Evolutionary conservation across 306 rosid genomes (phyloP).

Genomic region (Trifolium fragiferum): DNA sequence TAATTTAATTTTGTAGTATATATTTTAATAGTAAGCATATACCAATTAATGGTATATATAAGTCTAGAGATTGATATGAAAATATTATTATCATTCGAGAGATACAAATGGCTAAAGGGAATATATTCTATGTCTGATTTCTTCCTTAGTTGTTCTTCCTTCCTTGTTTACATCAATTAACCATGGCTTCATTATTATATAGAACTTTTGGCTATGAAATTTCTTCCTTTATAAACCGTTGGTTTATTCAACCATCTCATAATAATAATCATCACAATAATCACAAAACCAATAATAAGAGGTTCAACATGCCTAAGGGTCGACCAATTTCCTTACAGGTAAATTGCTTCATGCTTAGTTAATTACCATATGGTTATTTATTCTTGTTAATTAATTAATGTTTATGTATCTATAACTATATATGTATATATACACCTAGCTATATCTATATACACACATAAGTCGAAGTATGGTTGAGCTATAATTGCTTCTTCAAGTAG

Average conservation of each 20-base stretch:
- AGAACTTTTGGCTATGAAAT: constrained; percentile 59
- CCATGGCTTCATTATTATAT: constrained; percentile 63
- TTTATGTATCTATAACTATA: not conserved
- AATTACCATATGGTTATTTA: not conserved
- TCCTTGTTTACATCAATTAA: constrained; percentile 37
- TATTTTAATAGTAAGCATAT: constrained; percentile 19
- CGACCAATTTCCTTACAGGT: constrained; percentile 87
- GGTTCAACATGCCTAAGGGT: constrained; percentile 75
- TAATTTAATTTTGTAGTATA: not conserved
- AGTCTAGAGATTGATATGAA: constrained; percentile 43
- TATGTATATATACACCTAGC: too few species aligned
- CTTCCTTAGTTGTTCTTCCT: constrained; percentile 43
- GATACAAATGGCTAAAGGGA: constrained; percentile 54
- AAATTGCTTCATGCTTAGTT: constrained; percentile 26
- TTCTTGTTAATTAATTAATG: not conserved
- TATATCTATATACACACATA: not conserved
- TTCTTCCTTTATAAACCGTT: constrained; percentile 53
- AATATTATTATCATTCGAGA: constrained; percentile 43
- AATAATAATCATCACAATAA: not conserved
- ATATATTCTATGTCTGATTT: constrained; percentile 68
- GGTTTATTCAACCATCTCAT: constrained; percentile 35
- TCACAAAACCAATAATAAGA: constrained; percentile 41
- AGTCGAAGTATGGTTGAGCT: not conserved
- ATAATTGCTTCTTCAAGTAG: too few species aligned
- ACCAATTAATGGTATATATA: constrained; percentile 25